phyloP scores from a whole-genome alignment of 179 eudicot species.

The Drosera spatulata region DNA sequence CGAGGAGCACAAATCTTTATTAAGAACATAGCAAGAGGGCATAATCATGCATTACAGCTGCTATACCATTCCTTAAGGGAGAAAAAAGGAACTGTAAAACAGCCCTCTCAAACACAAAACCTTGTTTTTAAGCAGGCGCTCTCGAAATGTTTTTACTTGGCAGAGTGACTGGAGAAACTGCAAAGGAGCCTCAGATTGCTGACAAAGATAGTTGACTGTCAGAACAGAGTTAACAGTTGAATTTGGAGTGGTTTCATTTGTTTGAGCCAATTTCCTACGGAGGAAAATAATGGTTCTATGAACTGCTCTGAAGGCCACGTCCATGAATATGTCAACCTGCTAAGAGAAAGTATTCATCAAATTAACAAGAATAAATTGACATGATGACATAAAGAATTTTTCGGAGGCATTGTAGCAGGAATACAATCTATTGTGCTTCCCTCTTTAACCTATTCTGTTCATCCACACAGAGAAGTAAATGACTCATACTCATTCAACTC shows the following conservation, averaged over 20 bases:
- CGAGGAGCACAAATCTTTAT: neutral
- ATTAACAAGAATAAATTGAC: neutral
- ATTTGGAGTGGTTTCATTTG: conserved; percentile 16
- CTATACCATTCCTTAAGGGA: neutral
- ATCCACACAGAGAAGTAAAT: too few relatives aligned
- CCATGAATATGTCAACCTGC: conserved; percentile 78
- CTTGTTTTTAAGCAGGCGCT: conserved; percentile 70
- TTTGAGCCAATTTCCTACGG: conserved; percentile 40
- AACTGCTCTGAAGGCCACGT: conserved; percentile 74
- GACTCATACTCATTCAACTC: too few relatives aligned
- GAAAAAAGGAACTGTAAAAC: conserved; percentile 7
- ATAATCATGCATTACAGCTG: too few relatives aligned
- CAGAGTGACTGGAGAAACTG: conserved; percentile 79
- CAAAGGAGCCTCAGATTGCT: conserved; percentile 89
- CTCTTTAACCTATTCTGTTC: too few relatives aligned
- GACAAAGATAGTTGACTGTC: conserved; percentile 44
- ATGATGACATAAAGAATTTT: neutral
- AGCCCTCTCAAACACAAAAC: conserved; percentile 17
- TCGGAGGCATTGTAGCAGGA: neutral
- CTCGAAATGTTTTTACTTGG: conserved; percentile 76
- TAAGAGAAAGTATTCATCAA: conserved; percentile 13
- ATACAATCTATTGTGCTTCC: too few relatives aligned
- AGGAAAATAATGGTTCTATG: conserved; percentile 52
- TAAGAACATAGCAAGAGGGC: too few relatives aligned
- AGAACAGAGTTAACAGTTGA: conserved; percentile 34